phyloP scores from a whole-genome alignment of 345 rosid species.

The Heritiera littoralis region DNA sequence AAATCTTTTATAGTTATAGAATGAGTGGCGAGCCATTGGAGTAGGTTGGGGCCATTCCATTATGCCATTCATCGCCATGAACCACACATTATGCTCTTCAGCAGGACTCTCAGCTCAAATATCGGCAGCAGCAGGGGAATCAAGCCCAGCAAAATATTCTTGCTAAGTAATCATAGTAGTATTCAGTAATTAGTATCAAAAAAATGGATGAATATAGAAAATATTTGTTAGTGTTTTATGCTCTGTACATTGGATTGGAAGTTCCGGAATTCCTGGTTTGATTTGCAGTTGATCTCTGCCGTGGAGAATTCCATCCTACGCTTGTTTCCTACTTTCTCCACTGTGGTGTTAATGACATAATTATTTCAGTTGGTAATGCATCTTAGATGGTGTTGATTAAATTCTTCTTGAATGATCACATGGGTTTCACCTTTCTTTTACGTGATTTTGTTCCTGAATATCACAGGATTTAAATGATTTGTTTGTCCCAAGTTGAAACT shows the following conservation, averaged over 20 bases:
- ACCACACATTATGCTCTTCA: constrained; percentile 67
- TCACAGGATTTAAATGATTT: no score
- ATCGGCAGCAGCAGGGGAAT: constrained; percentile 85
- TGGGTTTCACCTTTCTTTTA: no score
- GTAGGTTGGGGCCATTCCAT: constrained; percentile 32
- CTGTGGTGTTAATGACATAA: no score
- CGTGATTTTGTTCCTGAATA: no score
- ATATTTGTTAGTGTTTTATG: neutral
- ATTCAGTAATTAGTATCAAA: neutral
- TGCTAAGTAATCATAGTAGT: constrained; percentile 45
- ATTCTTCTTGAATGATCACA: no score
- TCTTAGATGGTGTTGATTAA: no score
- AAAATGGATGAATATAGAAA: constrained; percentile 12
- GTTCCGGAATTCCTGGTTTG: constrained; percentile 13
- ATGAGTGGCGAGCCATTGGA: no score
- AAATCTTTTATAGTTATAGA: no score
- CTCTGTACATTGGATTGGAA: neutral
- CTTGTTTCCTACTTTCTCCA: no score
- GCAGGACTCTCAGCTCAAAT: constrained; percentile 69
- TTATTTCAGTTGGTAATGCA: no score
- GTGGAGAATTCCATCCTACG: neutral
- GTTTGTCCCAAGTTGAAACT: no score
- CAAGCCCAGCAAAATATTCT: constrained; percentile 52
- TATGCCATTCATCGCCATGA: constrained; percentile 94
- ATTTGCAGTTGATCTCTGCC: constrained; percentile 10